Evolutionary conservation across 139 green algal species (phyloP), one percentile per base, ranked within the genome.

Genomic region (Chlorella sorokiniana): DNA sequence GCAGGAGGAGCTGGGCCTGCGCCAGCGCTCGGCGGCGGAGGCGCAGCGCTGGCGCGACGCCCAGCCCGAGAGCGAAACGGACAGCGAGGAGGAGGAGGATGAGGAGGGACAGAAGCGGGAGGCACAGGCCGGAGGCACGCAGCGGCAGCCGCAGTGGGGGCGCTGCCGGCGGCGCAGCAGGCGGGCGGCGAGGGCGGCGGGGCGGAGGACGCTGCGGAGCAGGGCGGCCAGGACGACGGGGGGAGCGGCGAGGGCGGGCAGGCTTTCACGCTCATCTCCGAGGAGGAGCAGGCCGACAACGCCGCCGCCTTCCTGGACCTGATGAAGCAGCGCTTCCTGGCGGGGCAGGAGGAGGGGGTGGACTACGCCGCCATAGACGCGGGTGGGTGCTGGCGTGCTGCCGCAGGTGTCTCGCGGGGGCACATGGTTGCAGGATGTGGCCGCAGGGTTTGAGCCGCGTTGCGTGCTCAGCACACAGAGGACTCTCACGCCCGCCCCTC

Each of bases 291-390:
- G 14, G 42, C n/a, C 0, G 67, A 85, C 41, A 69, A 88, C 45
- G 70, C 81, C 0, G 82, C 81, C 7, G 85, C 91, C 1, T 94
- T 96, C 22, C 29, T 90, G 68, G 79, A 90, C 29, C 71, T 93
- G 31, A 97, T 97, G 94, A 80, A 93, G 80, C 67, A 86, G 42
- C 62, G 87, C 2, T 97, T 97, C 45, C 72, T 97, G 18, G 59
- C 63, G 40, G 92, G 92, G 14, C 51, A 87, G 51, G 92, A 96
- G 37, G 51, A 45, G 2, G 69, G 68, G 7, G 71, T 90, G 18
- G 85, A 93, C 48, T 94, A 94, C 51, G 44, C 35, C 18, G 67
- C 42, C 5, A 90, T 94, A 33, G 91, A 94, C 62, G 83, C 78
- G 29, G 73, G 73, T 79, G 71, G 23, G 27, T 22, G 63, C 33